These are phyloP conservation scores for Metarhizium anisopliae DNA, from an alignment of 2,329 filamentous ascomycete species.

Conservation along the genomic window DNA sequence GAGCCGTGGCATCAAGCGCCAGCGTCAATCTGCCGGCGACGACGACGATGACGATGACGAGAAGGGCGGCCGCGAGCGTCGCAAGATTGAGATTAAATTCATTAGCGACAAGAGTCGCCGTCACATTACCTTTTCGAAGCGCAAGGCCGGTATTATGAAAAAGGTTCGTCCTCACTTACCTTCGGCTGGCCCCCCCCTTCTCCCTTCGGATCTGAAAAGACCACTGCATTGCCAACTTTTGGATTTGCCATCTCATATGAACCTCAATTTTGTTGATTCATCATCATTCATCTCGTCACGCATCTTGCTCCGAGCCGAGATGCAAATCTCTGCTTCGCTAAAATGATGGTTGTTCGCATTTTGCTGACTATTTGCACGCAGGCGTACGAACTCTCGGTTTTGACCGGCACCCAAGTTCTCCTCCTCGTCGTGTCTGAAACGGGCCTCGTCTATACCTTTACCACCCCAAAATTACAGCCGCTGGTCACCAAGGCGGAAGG, in stretches of 20 bases:
- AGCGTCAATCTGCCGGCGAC: conserved; percentile 72
- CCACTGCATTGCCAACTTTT: background rate
- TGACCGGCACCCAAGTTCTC: conserved; percentile 95
- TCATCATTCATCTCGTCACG: background rate
- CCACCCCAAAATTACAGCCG: conserved; percentile 94
- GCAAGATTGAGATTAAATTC: conserved; percentile 99
- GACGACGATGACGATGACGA: conserved; percentile 97
- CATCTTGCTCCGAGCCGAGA: background rate
- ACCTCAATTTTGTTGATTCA: background rate
- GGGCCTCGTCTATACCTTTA: conserved; percentile 95
- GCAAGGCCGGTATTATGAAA: conserved; percentile 99
- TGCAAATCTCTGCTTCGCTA: background rate
- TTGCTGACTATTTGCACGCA: conserved; percentile 27
- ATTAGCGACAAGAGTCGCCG: conserved; percentile 99
- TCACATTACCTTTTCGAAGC: conserved; percentile 99
- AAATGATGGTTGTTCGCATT: background rate
- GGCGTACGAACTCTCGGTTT: conserved; percentile 95
- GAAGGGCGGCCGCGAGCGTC: conserved; percentile 92
- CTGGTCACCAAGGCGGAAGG: conserved; percentile 97
- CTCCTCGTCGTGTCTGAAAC: conserved; percentile 96
- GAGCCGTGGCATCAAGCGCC: conserved; percentile 80
- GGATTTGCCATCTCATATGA: background rate
- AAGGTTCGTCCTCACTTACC: conserved; percentile 58
- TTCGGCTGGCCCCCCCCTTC: background rate
- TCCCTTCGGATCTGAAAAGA: background rate